Evolutionary conservation across 768 basidiomycete species (phyloP).

Genomic region (Obba rivulosa): DNA sequence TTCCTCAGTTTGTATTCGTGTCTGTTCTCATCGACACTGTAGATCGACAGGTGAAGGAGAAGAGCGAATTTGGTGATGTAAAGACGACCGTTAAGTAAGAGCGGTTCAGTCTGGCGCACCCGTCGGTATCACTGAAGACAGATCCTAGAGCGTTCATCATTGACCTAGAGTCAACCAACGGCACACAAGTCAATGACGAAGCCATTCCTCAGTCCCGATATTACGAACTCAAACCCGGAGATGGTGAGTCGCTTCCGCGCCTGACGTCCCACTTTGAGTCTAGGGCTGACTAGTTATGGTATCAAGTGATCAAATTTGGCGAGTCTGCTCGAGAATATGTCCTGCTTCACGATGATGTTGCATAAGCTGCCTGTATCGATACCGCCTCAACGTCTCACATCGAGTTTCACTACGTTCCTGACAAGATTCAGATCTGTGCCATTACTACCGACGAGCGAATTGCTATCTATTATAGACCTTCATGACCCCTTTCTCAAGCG

Average conservation of each 20-base stretch:
- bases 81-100: conserved; percentile 82
- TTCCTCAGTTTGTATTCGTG: not conserved
- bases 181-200: conserved; percentile 86
- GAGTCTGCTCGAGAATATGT: conserved; percentile 80
- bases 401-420: too few relatives aligned
- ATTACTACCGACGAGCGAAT: too few relatives aligned
- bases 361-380: conserved; percentile 7
- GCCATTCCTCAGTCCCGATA: conserved; percentile 81
- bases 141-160: conserved; percentile 84
- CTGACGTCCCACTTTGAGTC: not conserved
- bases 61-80: conserved; percentile 78
- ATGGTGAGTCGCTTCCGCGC: conserved; percentile 48
- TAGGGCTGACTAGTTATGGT: not conserved
- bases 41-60: conserved; percentile 83
- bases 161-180: conserved; percentile 97
- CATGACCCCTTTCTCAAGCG: too few relatives aligned
- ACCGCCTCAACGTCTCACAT: not conserved
- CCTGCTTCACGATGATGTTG: conserved; percentile 72
- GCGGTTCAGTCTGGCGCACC: not conserved
- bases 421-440: too few relatives aligned
- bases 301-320: conserved; percentile 82
- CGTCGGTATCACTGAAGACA: not conserved
- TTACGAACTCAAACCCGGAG: conserved; percentile 74
- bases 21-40: conserved; percentile 4
- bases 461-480: too few relatives aligned